Evolutionary conservation across 108 stramenopile genomes (phyloP).

Genomic region (Nitzschia sp.): DNA sequence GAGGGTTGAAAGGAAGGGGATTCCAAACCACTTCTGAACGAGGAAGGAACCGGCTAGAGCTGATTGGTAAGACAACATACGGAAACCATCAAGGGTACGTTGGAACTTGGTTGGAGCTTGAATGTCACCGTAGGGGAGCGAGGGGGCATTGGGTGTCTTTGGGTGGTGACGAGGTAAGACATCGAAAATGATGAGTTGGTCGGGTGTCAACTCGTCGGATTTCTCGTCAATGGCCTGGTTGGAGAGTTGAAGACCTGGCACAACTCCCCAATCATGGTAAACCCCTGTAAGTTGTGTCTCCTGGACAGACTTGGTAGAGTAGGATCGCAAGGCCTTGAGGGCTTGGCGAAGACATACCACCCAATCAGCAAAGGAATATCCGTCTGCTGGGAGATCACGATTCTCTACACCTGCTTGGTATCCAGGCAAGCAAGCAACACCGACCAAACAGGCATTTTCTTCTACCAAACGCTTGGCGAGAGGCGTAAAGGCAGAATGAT

Average conservation of each 20-base stretch:
- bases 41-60: background rate
- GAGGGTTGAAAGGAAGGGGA: background rate
- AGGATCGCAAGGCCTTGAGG: background rate
- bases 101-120: background rate
- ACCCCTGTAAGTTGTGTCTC: constrained; percentile 36
- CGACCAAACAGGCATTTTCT: background rate
- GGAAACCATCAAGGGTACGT: background rate
- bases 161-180: constrained; percentile 38
- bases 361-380: background rate
- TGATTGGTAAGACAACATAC: background rate
- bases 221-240: constrained; percentile 41
- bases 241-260: constrained; percentile 39
- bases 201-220: constrained; percentile 13
- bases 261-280: constrained; percentile 56
- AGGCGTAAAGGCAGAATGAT: background rate
- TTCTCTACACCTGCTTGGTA: background rate
- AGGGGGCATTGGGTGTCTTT: constrained; percentile 12
- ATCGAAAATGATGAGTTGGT: constrained; percentile 49
- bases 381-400: background rate
- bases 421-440: background rate
- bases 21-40: background rate
- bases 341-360: background rate
- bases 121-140: background rate
- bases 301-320: background rate
- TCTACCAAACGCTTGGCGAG: background rate